Percentiles rank a stretch among this genome's conserved stretches.
Conservation (phyloP, 169 alveolate genomes). For the Miamiensis avidus region DNA sequence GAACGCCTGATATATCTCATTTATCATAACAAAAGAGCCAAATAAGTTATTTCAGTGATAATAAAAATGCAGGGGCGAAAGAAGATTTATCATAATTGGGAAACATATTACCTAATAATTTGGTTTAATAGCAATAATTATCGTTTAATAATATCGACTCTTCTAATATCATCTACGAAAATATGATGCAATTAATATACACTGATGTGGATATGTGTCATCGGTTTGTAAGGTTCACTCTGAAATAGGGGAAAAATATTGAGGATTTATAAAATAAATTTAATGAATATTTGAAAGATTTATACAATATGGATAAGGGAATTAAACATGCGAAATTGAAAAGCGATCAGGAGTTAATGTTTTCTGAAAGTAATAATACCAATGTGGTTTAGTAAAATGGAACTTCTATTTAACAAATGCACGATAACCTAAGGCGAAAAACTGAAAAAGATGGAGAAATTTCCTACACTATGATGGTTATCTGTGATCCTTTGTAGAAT, state of each 20-base stretch:
- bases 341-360: constrained; percentile 37
- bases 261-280: constrained; percentile 43
- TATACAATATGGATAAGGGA: constrained; percentile 50
- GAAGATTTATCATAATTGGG: not conserved
- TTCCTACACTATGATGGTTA: constrained; percentile 43
- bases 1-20: constrained; percentile 5
- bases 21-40: no score
- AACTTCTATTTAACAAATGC: constrained; percentile 32
- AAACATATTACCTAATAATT: constrained; percentile 4
- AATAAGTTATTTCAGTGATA: no score
- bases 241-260: constrained; percentile 30
- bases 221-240: constrained; percentile 73
- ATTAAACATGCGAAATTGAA: constrained; percentile 48
- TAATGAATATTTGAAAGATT: constrained; percentile 55
- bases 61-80: not conserved
- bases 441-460: constrained; percentile 7
- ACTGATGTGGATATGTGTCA: constrained; percentile 78
- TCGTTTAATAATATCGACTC: no score
- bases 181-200: constrained; percentile 63
- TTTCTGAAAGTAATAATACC: constrained; percentile 21
- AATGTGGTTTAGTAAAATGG: constrained; percentile 19
- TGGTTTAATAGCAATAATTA: no score
- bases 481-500: constrained; percentile 45
- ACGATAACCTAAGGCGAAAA: no score
- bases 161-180: no score